Conservation (phyloP, 768 basidiomycete species). For the Mycena amicta region DNA sequence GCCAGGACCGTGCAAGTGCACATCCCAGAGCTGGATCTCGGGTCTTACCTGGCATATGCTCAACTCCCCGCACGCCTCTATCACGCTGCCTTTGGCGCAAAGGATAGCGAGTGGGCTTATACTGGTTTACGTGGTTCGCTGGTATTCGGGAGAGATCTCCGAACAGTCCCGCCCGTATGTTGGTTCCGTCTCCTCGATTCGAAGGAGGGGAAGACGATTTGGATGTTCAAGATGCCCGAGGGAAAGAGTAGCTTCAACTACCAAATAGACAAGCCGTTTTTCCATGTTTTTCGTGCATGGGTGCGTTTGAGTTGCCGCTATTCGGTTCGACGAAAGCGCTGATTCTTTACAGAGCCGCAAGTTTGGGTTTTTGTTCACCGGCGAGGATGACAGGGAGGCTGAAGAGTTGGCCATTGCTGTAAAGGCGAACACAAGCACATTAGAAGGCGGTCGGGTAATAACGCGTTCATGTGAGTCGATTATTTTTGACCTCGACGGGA, state of each 20-base stretch:
- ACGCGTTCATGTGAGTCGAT: neutral
- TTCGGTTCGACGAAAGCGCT: too few species aligned
- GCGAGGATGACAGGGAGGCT: constrained; percentile 48
- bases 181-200: constrained; percentile 18
- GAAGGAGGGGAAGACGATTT: constrained; percentile 52
- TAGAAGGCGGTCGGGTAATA: neutral
- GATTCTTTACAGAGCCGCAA: constrained; percentile 54
- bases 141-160: constrained; percentile 52
- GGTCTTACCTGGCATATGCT: constrained; percentile 52
- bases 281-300: constrained; percentile 86
- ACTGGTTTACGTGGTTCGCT: constrained; percentile 63
- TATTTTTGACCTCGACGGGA: too few species aligned
- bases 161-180: constrained; percentile 32
- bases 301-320: too few species aligned
- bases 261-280: constrained; percentile 85
- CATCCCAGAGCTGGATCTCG: constrained; percentile 39
- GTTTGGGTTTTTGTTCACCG: constrained; percentile 53
- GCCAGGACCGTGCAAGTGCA: too few species aligned
- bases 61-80: constrained; percentile 61
- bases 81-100: constrained; percentile 44
- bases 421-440: constrained; percentile 21
- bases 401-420: constrained; percentile 42
- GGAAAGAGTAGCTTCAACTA: constrained; percentile 55
- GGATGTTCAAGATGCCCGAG: constrained; percentile 67
- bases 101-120: constrained; percentile 57